These are phyloP conservation scores for Nothopassalora personata DNA, from an alignment of 2,329 filamentous ascomycete genomes.

Conservation along the genomic window DNA sequence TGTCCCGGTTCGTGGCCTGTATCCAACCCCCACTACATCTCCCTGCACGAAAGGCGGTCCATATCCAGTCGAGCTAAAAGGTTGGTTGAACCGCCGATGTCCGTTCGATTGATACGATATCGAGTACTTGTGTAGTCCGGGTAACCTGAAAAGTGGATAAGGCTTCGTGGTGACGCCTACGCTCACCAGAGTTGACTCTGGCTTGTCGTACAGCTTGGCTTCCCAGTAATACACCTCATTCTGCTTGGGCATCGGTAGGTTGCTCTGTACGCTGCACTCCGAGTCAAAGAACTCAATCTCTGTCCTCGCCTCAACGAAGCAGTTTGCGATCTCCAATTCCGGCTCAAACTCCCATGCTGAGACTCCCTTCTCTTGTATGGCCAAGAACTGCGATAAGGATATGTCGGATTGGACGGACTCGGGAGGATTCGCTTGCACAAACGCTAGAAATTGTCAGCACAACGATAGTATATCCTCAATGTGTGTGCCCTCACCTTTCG, in stretches of 20 bases:
- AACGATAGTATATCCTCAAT: neutral
- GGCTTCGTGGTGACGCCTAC: slow-evolving; percentile 96
- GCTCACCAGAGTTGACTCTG: slow-evolving; percentile 77
- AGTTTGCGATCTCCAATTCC: slow-evolving; percentile 97
- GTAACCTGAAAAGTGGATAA: slow-evolving; percentile 88
- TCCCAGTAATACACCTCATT: slow-evolving; percentile 99
- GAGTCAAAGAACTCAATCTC: slow-evolving; percentile 99
- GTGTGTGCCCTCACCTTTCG: slow-evolving; percentile 65
- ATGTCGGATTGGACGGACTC: slow-evolving; percentile 96
- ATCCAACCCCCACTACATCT: slow-evolving; percentile 92
- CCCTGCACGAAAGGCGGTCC: slow-evolving; percentile 83
- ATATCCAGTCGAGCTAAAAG: slow-evolving; percentile 74
- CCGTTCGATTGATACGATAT: slow-evolving; percentile 87
- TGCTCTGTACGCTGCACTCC: slow-evolving; percentile 94
- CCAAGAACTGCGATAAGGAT: slow-evolving; percentile 91
- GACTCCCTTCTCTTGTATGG: slow-evolving; percentile 99
- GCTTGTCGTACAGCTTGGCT: slow-evolving; percentile 96
- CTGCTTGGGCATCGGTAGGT: slow-evolving; percentile 93
- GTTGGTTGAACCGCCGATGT: slow-evolving; percentile 84
- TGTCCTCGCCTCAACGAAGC: slow-evolving; percentile 91
- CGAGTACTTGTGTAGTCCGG: slow-evolving; percentile 89
- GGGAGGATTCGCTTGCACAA: slow-evolving; percentile 87
- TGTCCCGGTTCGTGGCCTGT: slow-evolving; percentile 86
- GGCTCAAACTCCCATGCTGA: slow-evolving; percentile 99
- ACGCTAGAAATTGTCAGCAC: slow-evolving; percentile 56